Evolutionary conservation across 2,329 filamentous ascomycete genomes (phyloP), one percentile per base, ranked within the genome.

Genomic region (Teratosphaeria pseudoeucalypti): DNA sequence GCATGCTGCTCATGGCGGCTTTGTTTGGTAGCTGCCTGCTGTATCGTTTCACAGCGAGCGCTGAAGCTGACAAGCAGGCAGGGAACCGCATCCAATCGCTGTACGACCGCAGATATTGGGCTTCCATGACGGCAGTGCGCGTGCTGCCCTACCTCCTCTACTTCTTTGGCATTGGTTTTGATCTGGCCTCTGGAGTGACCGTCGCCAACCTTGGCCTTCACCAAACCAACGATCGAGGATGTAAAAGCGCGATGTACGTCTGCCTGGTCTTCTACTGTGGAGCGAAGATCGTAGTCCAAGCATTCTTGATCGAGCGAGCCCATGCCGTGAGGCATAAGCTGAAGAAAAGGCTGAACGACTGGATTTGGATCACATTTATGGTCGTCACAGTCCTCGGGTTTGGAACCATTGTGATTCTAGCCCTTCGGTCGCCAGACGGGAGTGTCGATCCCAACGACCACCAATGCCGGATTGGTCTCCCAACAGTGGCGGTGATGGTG

Each of bases 281-380:
- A 7, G 69, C 66, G 57, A 75, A 76, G 54, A 59, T 71, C 2
- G 57, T 66, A 26, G 68, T 73, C 61, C 76, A 77, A 58, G 61
- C 76, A 4, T 77, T 77, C 59, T 68, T 78, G 0, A 69, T 77
- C 27, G 76, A 78, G 60, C 67, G 76, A 27, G 69, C 71, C 10
- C 75, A 77, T 60, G 69, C 70, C 6, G 63, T 77, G 16, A 69
- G 74, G 43, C 65, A 70, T 6, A 68, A 72, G 0, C 70, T 71
- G 59, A 64, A 67, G 43, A 60, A 67, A 2, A 67, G 75, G 23
- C 55, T 60, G 6, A 63, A 65, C 12, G 74, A 76, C 56, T 67
- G 66, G 58, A 58, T 76, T 14, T 78, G 73, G 72, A 47, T 75
- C 0, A 11, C 58, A 7, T 69, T 71, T 29, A 71, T 72, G 54